Evolutionary conservation across 805 yeast genomes (phyloP).

Genomic region (Pichia scutulata): DNA sequence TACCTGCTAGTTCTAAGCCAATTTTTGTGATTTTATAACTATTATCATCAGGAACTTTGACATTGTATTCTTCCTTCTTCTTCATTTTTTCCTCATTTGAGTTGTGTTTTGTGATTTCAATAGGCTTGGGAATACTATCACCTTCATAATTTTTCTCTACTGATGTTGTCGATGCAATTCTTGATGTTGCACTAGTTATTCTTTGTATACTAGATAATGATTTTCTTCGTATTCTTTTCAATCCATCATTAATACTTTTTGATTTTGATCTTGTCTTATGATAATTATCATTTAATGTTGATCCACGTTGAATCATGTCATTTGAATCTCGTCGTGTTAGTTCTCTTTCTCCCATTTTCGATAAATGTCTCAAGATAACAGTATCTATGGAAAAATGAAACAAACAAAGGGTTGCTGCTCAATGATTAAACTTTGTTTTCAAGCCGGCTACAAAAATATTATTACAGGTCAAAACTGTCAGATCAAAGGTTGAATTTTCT

Average conservation of each 20-base stretch:
- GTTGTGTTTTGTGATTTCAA: background rate
- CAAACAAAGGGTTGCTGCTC: background rate
- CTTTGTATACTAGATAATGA: background rate
- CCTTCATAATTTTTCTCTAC: background rate
- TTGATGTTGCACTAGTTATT: background rate
- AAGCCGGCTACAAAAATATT: background rate
- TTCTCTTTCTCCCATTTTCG: background rate
- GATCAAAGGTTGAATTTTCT: background rate
- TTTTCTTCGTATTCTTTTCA: background rate
- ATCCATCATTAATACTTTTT: background rate
- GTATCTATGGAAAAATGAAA: background rate
- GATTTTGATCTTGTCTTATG: background rate
- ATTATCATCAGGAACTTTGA: background rate
- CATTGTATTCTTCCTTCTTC: background rate
- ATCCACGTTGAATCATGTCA: background rate
- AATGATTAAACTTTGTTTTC: background rate
- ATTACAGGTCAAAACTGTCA: background rate
- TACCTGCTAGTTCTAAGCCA: conserved; percentile 28
- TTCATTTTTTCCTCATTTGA: background rate
- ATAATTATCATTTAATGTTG: background rate
- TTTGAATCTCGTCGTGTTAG: background rate
- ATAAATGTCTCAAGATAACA: background rate
- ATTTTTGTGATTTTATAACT: conserved; percentile 17
- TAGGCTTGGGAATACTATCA: background rate
- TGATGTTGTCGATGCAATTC: background rate